phyloP scores from a whole-genome alignment of 352 stramenopile genomes.

The Peronospora belbahrii region DNA sequence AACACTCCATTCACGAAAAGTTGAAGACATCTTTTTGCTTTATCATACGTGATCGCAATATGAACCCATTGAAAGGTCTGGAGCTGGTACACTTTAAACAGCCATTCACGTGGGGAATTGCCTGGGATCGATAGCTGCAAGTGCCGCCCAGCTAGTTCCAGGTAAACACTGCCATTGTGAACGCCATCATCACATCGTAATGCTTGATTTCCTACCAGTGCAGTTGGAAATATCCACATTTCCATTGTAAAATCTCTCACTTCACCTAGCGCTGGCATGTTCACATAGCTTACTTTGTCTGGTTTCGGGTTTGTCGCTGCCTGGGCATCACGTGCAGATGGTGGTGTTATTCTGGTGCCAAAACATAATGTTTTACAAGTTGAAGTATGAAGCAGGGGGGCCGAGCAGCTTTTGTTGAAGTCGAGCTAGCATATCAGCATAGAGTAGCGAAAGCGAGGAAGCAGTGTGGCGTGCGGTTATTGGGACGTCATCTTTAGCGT shows the following conservation, averaged over 20 bases:
- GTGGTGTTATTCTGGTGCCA: conserved; percentile 25
- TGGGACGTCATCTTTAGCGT: conserved; percentile 6
- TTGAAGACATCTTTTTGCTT: conserved; percentile 14
- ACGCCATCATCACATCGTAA: conserved; percentile 73
- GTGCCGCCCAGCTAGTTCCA: conserved; percentile 61
- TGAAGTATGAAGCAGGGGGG: conserved; percentile 9
- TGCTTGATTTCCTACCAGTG: conserved; percentile 52
- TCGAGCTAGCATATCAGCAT: conserved; percentile 58
- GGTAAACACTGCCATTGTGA: conserved; percentile 52
- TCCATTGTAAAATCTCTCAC: conserved; percentile 68
- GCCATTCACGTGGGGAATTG: conserved; percentile 57
- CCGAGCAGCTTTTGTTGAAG: conserved; percentile 52
- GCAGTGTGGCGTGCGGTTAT: conserved; percentile 43
- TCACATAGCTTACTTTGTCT: conserved; percentile 56
- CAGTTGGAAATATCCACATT: conserved; percentile 68
- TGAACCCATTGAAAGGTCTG: conserved; percentile 64
- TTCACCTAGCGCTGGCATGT: conserved; percentile 55
- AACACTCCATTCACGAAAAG: conserved; percentile 53
- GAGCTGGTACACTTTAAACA: conserved; percentile 53
- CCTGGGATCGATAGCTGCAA: conserved; percentile 68
- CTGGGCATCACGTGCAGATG: conserved; percentile 12
- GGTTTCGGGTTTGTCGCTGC: conserved; percentile 26
- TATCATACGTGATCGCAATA: conserved; percentile 48
- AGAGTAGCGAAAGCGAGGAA: conserved; percentile 69
- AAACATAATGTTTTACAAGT: conserved; percentile 60